These are phyloP conservation scores for Picochlorum sp. DNA, from an alignment of 139 green algal species.

Conservation along the genomic window DNA sequence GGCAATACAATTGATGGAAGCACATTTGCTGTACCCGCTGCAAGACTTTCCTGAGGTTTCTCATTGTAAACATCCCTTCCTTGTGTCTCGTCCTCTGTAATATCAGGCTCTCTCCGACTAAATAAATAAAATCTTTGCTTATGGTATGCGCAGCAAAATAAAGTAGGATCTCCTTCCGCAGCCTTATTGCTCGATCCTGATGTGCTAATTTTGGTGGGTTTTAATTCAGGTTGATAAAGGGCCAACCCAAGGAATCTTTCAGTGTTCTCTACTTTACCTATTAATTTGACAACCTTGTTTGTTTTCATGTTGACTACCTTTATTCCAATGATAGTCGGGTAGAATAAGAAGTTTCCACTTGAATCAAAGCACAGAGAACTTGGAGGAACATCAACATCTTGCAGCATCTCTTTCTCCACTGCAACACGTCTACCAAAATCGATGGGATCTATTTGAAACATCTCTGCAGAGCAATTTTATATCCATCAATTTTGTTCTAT, in stretches of 20 bases:
- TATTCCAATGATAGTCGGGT: slow-evolving; percentile 80
- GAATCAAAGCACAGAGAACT: slow-evolving; percentile 89
- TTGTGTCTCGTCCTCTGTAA: slow-evolving; percentile 52
- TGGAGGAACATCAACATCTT: slow-evolving; percentile 27
- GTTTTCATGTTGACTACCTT: slow-evolving; percentile 90
- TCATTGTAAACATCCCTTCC: slow-evolving; percentile 96
- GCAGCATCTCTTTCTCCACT: slow-evolving; percentile 35
- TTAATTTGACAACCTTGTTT: slow-evolving; percentile 57
- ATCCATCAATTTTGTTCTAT: no score
- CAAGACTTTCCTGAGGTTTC: slow-evolving; percentile 2
- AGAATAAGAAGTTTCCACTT: slow-evolving; percentile 84
- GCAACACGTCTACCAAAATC: slow-evolving; percentile 78
- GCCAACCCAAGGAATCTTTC: slow-evolving; percentile 87
- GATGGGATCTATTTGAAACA: slow-evolving; percentile 72
- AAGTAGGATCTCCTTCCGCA: slow-evolving; percentile 57
- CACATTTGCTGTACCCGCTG: neutral
- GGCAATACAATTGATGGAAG: slow-evolving; percentile 38
- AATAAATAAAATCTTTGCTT: slow-evolving; percentile 91
- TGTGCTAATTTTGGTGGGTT: slow-evolving; percentile 5
- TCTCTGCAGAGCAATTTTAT: slow-evolving; percentile 11
- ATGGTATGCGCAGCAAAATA: slow-evolving; percentile 73
- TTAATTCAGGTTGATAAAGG: slow-evolving; percentile 58
- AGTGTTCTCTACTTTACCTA: slow-evolving; percentile 91
- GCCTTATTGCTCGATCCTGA: slow-evolving; percentile 9
- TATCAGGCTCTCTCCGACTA: slow-evolving; percentile 61